Evolutionary conservation across 331 rosid genomes (phyloP), one percentile per base, ranked within the genome.

Genomic region (Malus hybrid): DNA sequence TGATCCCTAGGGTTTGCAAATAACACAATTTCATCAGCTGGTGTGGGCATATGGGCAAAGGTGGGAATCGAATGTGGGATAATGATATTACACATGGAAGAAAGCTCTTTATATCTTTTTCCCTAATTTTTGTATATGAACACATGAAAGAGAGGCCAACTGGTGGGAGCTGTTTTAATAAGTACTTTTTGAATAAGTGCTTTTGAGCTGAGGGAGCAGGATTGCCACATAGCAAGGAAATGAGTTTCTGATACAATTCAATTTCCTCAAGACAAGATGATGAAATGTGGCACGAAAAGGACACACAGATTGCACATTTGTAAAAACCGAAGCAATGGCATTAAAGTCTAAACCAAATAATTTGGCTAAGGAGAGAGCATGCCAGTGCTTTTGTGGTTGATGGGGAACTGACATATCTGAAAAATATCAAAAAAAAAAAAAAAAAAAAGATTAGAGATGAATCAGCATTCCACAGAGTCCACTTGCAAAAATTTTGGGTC

Each of bases 211-310:
- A 66, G 72, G 67, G 80, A 56, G 57, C 76, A 85, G 71, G 79
- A 78, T 76, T 80, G 82, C 74, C 74, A 73, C 33, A 29, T 59
- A 67, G 74, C 84, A 84, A 75, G 57, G 76, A 27, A n/a, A 56
- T 13, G 56, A 39, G 20, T 1, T 27, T 36, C 42, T 64, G 29
- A 66, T 46, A 44, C 28, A 70, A 28, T 19, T 61, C 27, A 79
- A 80, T 46, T 24, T 44, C 32, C 56, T 11, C 60, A 60, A 74
- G 77, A 74, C 68, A 73, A 27, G 59, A 62, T 60, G 59, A 72
- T 72, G 39, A 48, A 57, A 72, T 76, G 18, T 68, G 33, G 11
- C 68, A 31, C 68, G 19, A 4, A 29, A 13, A 31, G 13, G 12
- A 39, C 50, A 34, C 50, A 65, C 22, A 65, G 5, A 68, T 28